phyloP scores from a whole-genome alignment of 257 asterid species.

The Datura wrightii region DNA sequence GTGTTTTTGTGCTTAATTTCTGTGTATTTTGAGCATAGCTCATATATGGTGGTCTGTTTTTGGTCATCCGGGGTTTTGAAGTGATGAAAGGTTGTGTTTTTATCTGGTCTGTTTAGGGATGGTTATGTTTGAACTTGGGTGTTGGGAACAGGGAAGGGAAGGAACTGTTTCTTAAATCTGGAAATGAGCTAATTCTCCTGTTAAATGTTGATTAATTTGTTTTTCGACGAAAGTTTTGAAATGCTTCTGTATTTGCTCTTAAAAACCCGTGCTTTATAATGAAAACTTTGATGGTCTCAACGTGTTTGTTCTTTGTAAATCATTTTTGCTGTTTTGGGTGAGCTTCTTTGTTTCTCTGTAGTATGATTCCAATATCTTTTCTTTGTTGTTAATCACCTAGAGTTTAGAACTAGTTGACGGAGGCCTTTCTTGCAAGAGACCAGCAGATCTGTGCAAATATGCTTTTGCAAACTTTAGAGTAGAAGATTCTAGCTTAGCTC shows the following conservation, averaged over 20 bases:
- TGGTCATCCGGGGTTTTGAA: not conserved
- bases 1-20: not conserved
- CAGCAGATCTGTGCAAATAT: not conserved
- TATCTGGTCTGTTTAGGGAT: not conserved
- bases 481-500: not conserved
- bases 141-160: not conserved
- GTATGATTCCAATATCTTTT: not conserved
- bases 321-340: not conserved
- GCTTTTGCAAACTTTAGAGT: not conserved
- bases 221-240: not conserved
- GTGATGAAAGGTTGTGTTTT: not conserved
- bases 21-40: not conserved
- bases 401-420: too few species aligned
- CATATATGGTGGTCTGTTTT: not conserved
- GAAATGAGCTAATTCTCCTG: not conserved
- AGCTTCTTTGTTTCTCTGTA: not conserved
- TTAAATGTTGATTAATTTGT: not conserved
- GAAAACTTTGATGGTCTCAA: not conserved
- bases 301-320: not conserved
- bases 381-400: not conserved
- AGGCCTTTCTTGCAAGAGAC: not conserved
- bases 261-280: not conserved
- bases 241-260: not conserved
- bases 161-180: slow-evolving; percentile 7
- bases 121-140: not conserved